These are phyloP conservation scores for Coemansia sp. DNA, from an alignment of 192 early-diverging fungal genomes.

Conservation along the genomic window DNA sequence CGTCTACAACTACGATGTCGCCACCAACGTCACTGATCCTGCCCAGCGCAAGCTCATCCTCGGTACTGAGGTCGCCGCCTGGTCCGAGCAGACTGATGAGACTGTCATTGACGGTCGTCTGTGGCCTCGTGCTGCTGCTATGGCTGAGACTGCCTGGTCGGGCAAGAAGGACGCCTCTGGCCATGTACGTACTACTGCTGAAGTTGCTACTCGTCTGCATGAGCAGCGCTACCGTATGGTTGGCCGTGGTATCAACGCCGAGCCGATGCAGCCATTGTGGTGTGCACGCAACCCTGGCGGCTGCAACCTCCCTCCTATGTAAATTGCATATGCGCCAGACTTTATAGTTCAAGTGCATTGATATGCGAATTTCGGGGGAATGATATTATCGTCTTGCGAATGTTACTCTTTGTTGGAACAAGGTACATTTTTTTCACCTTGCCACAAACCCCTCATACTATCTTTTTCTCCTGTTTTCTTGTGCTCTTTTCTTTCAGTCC, in stretches of 20 bases:
- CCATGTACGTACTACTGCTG: conserved; percentile 54
- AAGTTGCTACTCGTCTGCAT: conserved; percentile 63
- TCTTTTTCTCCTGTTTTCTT: no score
- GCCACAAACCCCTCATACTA: no score
- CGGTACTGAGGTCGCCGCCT: conserved; percentile 63
- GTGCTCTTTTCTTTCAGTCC: no score
- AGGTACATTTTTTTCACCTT: no score
- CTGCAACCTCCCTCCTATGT: no score
- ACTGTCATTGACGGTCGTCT: conserved; percentile 56
- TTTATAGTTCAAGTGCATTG: no score
- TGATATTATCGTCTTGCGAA: no score
- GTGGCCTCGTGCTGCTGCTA: conserved; percentile 69
- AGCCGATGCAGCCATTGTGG: conserved; percentile 73
- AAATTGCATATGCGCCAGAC: no score
- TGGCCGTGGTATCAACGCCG: conserved; percentile 60
- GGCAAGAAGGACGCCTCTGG: conserved; percentile 56
- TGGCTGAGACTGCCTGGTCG: conserved; percentile 68
- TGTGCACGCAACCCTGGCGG: conserved; percentile 59
- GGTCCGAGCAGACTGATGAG: conserved; percentile 67
- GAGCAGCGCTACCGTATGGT: conserved; percentile 71
- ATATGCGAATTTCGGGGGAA: no score
- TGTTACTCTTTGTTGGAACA: no score
- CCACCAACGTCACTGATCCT: conserved; percentile 52
- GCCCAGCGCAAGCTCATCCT: conserved; percentile 56
- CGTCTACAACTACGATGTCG: conserved; percentile 62